Evolutionary conservation across 2,329 filamentous ascomycete genomes (phyloP).

Genomic region (Cladosporium velox): DNA sequence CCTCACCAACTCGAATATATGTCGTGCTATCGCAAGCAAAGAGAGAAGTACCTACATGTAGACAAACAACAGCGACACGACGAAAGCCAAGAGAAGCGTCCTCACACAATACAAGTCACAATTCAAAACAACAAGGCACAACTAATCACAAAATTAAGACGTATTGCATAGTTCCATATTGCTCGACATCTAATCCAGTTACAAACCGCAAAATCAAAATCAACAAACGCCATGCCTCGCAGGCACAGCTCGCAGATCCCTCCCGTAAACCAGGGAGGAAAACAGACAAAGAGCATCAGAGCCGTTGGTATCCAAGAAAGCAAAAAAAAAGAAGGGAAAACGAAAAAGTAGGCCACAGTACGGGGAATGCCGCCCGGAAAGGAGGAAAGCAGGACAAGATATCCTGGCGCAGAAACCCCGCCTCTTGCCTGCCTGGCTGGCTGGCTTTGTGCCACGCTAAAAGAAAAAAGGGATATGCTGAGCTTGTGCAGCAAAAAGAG

Average conservation of each 20-base stretch:
- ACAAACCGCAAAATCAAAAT: not conserved
- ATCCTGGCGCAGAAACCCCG: not conserved
- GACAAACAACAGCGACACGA: not conserved
- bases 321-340: not conserved
- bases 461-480: constrained; percentile 1
- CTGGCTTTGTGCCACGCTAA: not conserved
- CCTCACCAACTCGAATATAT: not conserved
- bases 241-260: not conserved
- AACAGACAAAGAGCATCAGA: not conserved
- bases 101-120: not conserved
- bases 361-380: no score
- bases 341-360: not conserved
- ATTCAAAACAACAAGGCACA: not conserved
- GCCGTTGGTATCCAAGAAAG: constrained; percentile 17
- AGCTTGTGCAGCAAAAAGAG: not conserved
- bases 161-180: constrained; percentile 12
- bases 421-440: not conserved
- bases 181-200: constrained; percentile 16
- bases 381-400: no score
- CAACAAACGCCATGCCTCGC: not conserved
- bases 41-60: not conserved
- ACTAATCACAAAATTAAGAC: not conserved
- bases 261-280: not conserved
- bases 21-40: not conserved
- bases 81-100: not conserved